Conservation (phyloP, 768 basidiomycete species). For the Leccinellum albellum region DNA sequence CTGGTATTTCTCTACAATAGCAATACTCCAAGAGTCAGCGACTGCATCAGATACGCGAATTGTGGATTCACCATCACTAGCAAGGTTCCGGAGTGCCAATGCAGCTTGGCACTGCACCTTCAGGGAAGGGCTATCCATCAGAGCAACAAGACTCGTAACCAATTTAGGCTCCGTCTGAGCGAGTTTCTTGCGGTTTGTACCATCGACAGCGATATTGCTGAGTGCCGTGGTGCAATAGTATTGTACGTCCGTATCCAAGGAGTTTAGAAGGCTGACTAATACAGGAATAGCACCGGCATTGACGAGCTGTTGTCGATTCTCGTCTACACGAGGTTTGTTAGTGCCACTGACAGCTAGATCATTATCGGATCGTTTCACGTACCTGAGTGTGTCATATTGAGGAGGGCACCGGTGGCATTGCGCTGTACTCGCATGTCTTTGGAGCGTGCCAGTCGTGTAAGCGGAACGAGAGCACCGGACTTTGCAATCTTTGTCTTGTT, state of each 20-base stretch:
- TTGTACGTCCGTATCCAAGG: constrained; percentile 98
- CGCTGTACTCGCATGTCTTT: constrained; percentile 99
- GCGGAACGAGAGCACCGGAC: constrained; percentile 95
- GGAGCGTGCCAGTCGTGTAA: constrained; percentile 91
- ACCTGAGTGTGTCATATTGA: constrained; percentile 99
- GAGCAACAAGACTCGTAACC: constrained; percentile 85
- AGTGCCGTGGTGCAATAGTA: constrained; percentile 99
- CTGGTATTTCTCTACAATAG: constrained; percentile 86
- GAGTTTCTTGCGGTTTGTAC: constrained; percentile 90
- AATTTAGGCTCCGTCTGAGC: constrained; percentile 92
- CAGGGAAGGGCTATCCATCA: constrained; percentile 96
- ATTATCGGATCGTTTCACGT: constrained; percentile 17
- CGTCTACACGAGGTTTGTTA: constrained; percentile 53
- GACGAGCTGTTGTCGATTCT: constrained; percentile 97
- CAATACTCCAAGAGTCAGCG: constrained; percentile 3
- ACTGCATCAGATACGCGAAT: constrained; percentile 13
- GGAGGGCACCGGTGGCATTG: constrained; percentile 94
- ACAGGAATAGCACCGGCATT: constrained; percentile 98
- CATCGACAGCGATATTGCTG: constrained; percentile 98
- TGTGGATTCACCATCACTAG: constrained; percentile 74
- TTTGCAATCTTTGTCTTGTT: constrained; percentile 99
- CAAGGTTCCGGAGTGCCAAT: constrained; percentile 90
- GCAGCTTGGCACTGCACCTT: constrained; percentile 99
- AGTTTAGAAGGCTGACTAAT: constrained; percentile 88
- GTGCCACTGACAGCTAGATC: background rate